Evolutionary conservation across 116 monocot genomes (phyloP).

Genomic region (Phalaenopsis hybrid): DNA sequence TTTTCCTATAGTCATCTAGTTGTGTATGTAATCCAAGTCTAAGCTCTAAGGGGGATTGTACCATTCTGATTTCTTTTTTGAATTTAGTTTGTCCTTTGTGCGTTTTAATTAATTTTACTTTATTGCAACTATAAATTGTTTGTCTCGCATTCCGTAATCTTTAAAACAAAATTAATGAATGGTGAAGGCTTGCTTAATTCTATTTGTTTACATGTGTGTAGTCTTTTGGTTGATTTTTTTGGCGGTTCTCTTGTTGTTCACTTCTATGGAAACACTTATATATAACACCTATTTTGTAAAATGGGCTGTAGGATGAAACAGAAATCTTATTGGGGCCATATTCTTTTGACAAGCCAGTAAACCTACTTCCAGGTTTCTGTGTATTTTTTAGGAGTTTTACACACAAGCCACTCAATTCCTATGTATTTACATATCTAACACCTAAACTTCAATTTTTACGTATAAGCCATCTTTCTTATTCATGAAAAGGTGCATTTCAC

Average conservation of each 20-base stretch:
- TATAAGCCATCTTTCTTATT: too few relatives aligned
- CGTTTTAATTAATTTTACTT: not conserved
- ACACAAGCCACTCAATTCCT: too few relatives aligned
- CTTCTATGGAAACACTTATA: not conserved
- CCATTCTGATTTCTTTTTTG: not conserved
- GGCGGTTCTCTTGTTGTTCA: not conserved
- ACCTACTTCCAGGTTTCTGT: slow-evolving; percentile 20
- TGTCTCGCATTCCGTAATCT: too few relatives aligned
- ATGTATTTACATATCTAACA: too few relatives aligned
- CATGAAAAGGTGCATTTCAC: too few relatives aligned
- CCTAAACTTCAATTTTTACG: too few relatives aligned
- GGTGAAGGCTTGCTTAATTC: not conserved
- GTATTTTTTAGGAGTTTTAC: not conserved
- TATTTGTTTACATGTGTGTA: not conserved
- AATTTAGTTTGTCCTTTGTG: not conserved
- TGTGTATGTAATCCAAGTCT: not conserved
- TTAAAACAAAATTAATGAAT: not conserved
- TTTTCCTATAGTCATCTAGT: not conserved
- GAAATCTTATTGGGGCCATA: not conserved
- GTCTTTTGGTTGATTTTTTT: not conserved
- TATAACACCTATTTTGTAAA: not conserved
- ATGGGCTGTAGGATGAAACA: slow-evolving; percentile 2
- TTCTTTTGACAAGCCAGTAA: slow-evolving; percentile 6
- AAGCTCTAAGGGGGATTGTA: not conserved
- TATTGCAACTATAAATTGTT: not conserved